A percentile compares a stretch with the other conserved stretches of the same genome.
These are phyloP conservation scores for Aspergillus udagawae DNA, from an alignment of 2,329 filamentous ascomycete species.

Conservation along the genomic window DNA sequence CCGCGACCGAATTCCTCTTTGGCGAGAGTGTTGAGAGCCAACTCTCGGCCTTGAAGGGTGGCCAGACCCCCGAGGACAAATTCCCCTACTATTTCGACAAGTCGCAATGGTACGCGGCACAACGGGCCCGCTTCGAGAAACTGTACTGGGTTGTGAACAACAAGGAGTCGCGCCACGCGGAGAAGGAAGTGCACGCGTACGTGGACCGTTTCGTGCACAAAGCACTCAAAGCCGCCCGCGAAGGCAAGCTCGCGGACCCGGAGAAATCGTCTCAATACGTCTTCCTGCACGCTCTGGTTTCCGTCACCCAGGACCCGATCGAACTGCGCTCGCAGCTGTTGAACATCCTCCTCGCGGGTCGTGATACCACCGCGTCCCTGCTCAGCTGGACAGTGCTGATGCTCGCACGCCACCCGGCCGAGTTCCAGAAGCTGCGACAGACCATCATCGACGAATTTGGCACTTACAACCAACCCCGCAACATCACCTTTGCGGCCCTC, in stretches of 20 bases:
- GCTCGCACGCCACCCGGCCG: conserved; percentile 14
- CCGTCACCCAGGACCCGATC: conserved; percentile 45
- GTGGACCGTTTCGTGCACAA: conserved; percentile 18
- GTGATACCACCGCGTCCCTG: conserved; percentile 50
- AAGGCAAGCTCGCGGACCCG: conserved; percentile 22
- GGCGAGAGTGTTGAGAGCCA: conserved; percentile 66
- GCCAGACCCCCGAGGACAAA: conserved; percentile 48
- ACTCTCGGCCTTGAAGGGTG: conserved; percentile 34
- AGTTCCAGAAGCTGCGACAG: conserved; percentile 7
- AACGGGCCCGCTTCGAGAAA: conserved; percentile 19
- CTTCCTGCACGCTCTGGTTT: conserved; percentile 48
- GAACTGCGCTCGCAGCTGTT: conserved; percentile 48
- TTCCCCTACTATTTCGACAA: conserved; percentile 36
- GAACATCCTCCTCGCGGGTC: conserved; percentile 51
- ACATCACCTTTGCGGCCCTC: conserved; percentile 42
- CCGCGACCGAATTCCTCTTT: conserved; percentile 80
- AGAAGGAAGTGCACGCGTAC: conserved; percentile 14
- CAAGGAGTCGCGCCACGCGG: conserved; percentile 12
- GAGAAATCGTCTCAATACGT: conserved; percentile 39
- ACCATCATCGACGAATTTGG: conserved; percentile 10
- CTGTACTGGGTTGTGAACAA: conserved; percentile 20
- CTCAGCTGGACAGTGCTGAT: conserved; percentile 37
- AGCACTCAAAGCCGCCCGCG: conserved; percentile 17
- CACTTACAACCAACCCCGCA: conserved; percentile 25
- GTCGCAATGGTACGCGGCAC: conserved; percentile 28